These are phyloP conservation scores for Geosmithia flava DNA, from an alignment of 2,329 filamentous ascomycete genomes.

Conservation along the genomic window DNA sequence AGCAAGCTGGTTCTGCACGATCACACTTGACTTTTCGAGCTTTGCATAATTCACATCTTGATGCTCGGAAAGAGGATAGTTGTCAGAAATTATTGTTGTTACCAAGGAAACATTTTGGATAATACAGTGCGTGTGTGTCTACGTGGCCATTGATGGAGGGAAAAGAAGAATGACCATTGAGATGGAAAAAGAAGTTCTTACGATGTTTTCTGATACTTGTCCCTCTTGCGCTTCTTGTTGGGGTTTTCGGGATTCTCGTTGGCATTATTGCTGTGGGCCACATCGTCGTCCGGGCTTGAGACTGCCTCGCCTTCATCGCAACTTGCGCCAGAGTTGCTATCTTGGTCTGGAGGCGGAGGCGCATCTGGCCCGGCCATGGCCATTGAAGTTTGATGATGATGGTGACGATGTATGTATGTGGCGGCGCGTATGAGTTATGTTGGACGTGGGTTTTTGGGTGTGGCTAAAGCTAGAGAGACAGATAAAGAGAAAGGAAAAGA, in stretches of 20 bases:
- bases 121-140: neutral
- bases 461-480: no score
- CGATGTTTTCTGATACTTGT: conserved; percentile 29
- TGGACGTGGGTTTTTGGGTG: no score
- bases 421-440: no score
- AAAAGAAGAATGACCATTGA: conserved; percentile 1
- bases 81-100: conserved; percentile 1
- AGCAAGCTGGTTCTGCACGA: conserved; percentile 47
- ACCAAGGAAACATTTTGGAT: no score
- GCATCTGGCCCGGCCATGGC: neutral
- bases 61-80: neutral
- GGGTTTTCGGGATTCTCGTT: conserved; percentile 9
- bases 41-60: conserved; percentile 30
- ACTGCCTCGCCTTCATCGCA: conserved; percentile 14
- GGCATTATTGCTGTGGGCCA: conserved; percentile 11
- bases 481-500: no score
- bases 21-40: conserved; percentile 35
- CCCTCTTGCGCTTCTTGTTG: conserved; percentile 25
- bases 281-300: conserved; percentile 20
- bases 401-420: no score
- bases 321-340: conserved; percentile 20
- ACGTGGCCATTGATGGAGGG: neutral
- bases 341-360: conserved; percentile 16
- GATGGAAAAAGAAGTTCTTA: conserved; percentile 11
- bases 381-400: neutral